Percentiles rank a stretch among this genome's conserved stretches.
These are phyloP conservation scores for Prunus padus DNA, from an alignment of 306 rosid species.

Conservation along the genomic window DNA sequence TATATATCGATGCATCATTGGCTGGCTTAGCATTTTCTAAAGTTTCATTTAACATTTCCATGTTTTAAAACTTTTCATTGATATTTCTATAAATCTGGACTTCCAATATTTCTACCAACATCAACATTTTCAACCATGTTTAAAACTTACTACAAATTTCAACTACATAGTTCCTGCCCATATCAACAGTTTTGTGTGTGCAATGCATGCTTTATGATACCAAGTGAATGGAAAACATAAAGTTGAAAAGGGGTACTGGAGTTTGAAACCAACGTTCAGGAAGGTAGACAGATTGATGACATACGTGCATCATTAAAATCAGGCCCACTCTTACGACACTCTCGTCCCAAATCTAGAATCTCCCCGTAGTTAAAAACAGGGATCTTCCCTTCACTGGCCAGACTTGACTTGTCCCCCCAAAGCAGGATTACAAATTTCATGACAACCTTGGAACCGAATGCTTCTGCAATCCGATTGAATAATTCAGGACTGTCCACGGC, in stretches of 20 bases:
- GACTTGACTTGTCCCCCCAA: constrained; percentile 84
- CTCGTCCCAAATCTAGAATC: constrained; percentile 60
- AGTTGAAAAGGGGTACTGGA: neutral
- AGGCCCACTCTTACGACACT: constrained; percentile 47
- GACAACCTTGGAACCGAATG: constrained; percentile 52
- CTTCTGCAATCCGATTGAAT: constrained; percentile 63
- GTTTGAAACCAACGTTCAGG: neutral
- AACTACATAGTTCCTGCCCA: neutral
- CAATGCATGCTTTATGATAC: neutral
- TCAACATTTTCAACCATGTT: neutral
- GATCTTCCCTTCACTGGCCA: constrained; percentile 41
- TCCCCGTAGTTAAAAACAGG: constrained; percentile 63
- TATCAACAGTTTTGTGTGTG: neutral
- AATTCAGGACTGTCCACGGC: constrained; percentile 79
- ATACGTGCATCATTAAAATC: constrained; percentile 56
- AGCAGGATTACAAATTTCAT: constrained; percentile 76
- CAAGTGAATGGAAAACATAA: neutral
- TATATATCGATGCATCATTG: neutral
- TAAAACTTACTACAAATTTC: neutral
- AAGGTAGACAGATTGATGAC: constrained; percentile 31
- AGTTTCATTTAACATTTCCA: neutral
- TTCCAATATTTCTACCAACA: neutral
- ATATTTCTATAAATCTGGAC: neutral
- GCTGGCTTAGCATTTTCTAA: neutral
- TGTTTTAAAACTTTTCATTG: neutral